phyloP scores from a whole-genome alignment of 805 yeast species.

The Suhomyces faveliae region DNA sequence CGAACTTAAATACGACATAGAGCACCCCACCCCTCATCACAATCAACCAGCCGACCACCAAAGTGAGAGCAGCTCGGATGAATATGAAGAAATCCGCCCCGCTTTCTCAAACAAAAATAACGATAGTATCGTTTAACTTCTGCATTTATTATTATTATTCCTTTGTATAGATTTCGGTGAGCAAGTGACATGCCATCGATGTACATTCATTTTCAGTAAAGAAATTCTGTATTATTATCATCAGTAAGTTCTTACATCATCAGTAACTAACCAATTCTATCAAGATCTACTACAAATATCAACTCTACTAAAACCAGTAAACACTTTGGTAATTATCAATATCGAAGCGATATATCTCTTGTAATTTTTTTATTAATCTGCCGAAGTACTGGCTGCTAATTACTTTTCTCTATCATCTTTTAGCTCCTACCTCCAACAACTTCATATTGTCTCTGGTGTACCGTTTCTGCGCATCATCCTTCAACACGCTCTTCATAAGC shows the following conservation, averaged over 20 bases:
- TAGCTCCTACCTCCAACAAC: constrained; percentile 37
- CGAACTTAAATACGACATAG: neutral
- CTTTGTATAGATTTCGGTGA: neutral
- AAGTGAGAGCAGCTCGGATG: neutral
- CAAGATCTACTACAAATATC: too few relatives aligned
- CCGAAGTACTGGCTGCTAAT: too few relatives aligned
- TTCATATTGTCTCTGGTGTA: constrained; percentile 34
- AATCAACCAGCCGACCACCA: neutral
- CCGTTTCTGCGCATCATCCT: constrained; percentile 51
- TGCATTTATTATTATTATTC: constrained; percentile 1
- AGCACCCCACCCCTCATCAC: too few relatives aligned
- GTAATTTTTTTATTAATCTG: too few relatives aligned
- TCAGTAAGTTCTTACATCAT: constrained; percentile 37
- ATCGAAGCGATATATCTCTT: too few relatives aligned
- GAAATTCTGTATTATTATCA: constrained; percentile 9
- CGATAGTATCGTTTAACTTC: constrained; percentile 4
- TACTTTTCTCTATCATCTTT: constrained; percentile 17
- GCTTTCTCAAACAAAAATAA: neutral
- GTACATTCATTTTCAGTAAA: neutral
- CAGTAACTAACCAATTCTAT: too few relatives aligned
- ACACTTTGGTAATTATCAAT: too few relatives aligned
- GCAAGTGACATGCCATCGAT: neutral
- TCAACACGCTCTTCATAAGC: constrained; percentile 54
- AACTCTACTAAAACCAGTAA: too few relatives aligned
- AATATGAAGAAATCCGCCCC: neutral